These are phyloP conservation scores for Cladosporium halotolerans DNA, from an alignment of 2,329 filamentous ascomycete species.

Conservation along the genomic window DNA sequence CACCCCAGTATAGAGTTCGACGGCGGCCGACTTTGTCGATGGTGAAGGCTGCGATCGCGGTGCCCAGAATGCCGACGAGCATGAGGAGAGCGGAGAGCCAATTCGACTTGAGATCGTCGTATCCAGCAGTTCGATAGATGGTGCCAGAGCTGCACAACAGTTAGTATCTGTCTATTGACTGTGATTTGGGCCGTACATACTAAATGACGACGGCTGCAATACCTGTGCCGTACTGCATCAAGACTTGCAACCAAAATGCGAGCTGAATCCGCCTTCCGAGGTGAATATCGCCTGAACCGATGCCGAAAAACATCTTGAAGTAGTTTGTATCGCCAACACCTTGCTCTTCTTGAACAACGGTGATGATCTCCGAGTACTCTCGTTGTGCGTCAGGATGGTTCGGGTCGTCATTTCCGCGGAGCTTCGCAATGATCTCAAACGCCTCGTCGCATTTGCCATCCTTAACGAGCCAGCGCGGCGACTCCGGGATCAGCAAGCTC, in stretches of 20 bases:
- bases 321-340: constrained; percentile 11
- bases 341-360: constrained; percentile 12
- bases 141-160: constrained; percentile 20
- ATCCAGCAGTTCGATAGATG: constrained; percentile 27
- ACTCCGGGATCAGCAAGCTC: constrained; percentile 12
- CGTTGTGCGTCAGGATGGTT: constrained; percentile 19
- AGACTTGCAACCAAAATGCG: constrained; percentile 29
- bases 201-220: constrained; percentile 24
- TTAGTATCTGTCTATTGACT: constrained; percentile 20
- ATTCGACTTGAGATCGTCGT: constrained; percentile 20
- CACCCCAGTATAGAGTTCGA: constrained; percentile 32
- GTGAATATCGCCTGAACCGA: constrained; percentile 16
- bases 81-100: constrained; percentile 27
- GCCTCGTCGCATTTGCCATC: constrained; percentile 10
- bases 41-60: constrained; percentile 27
- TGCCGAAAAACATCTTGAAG: constrained; percentile 27
- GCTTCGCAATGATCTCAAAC: constrained; percentile 14
- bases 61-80: constrained; percentile 25
- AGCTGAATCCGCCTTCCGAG: constrained; percentile 18
- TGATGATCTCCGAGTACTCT: constrained; percentile 21
- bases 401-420: constrained; percentile 15
- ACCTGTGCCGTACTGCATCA: constrained; percentile 28
- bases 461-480: constrained; percentile 12
- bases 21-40: constrained; percentile 35
- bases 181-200: constrained; percentile 13